Conservation (phyloP, 495 filamentous ascomycete species). For the Podospora pseudocomata region DNA sequence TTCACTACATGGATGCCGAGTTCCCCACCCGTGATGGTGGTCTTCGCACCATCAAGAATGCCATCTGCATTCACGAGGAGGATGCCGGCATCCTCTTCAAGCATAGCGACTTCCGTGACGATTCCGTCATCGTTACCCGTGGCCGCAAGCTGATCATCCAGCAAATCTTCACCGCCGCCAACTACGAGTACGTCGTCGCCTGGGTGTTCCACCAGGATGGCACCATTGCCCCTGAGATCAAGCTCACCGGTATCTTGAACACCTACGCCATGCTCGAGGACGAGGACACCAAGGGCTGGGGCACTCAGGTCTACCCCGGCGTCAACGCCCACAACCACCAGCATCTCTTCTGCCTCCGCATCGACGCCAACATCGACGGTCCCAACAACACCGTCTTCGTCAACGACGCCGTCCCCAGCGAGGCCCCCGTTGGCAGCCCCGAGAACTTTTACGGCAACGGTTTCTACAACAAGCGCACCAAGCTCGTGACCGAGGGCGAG, state of each 20-base stretch:
- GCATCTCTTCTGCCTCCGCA: constrained; percentile 88
- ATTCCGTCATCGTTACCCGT: constrained; percentile 79
- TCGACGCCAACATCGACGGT: constrained; percentile 89
- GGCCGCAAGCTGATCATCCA: constrained; percentile 85
- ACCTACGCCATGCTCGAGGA: constrained; percentile 82
- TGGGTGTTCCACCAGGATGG: constrained; percentile 95
- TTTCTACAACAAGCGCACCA: constrained; percentile 88
- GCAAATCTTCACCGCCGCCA: constrained; percentile 93
- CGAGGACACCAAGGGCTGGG: constrained; percentile 85
- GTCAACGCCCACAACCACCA: constrained; percentile 79
- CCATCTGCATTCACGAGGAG: constrained; percentile 96
- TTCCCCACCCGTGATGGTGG: constrained; percentile 81
- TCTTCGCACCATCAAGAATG: constrained; percentile 81
- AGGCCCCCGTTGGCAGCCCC: constrained; percentile 67
- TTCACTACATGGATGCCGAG: constrained; percentile 82
- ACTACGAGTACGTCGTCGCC: constrained; percentile 93
- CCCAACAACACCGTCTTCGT: constrained; percentile 82
- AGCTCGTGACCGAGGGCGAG: constrained; percentile 68
- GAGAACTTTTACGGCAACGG: constrained; percentile 93
- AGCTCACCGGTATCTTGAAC: constrained; percentile 92
- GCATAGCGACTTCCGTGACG: constrained; percentile 92
- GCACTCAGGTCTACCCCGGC: constrained; percentile 71
- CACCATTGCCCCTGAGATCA: constrained; percentile 91
- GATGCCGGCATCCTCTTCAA: constrained; percentile 93
- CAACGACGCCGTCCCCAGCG: constrained; percentile 63